Base-by-base conservation (phyloP, 2,329 filamentous ascomycete species). In the Trichoderma hamatum region DNA sequence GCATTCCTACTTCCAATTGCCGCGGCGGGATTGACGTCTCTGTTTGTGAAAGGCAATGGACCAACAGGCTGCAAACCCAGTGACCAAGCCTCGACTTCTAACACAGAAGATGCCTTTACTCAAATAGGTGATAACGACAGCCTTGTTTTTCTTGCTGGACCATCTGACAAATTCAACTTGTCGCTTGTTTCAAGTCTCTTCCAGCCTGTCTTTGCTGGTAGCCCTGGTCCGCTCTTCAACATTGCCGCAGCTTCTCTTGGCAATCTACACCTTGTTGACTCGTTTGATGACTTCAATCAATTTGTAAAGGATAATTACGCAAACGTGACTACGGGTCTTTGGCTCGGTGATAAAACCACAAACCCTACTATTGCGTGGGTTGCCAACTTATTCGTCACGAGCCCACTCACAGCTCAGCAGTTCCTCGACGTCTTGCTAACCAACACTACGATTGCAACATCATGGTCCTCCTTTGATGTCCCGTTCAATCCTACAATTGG, bases 1-100 rank as follows among this genome's bases (percentile, higher is more conserved):
- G 93, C 93, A 0, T 84, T 97, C 46, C 73, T 93, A 0, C 88
- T 97, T 14, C 94, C 94, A 0, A 86, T 97, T 65, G 83, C 93
- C 68, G 92, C 93, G 1, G 91, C 93, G 21, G 93, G 90, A 0
- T 81, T 97, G 19, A 92, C 94, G 0, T 92, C 90, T 3, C 83
- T 96, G 2, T 94, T 95, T 74, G 81, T 97, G 9, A 84, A 86
- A 54, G 80, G 82, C 58, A 89, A 89, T 73, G 73, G 78, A 4
- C 82, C 83, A 1, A 81, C 78, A 0, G 83, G 81, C 2, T 92
- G 90, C 75, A 81, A 83, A 19, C 85, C 86, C 1, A 76, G 77
- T 0, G 82, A 84, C 2, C 81, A 83, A 58, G 74, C 85, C 0
- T 84, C 84, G 0, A 82, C 82, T 43, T 75, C 75, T 7, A 73